phyloP scores from a whole-genome alignment of 345 rosid species.

The Limnanthes douglasii region DNA sequence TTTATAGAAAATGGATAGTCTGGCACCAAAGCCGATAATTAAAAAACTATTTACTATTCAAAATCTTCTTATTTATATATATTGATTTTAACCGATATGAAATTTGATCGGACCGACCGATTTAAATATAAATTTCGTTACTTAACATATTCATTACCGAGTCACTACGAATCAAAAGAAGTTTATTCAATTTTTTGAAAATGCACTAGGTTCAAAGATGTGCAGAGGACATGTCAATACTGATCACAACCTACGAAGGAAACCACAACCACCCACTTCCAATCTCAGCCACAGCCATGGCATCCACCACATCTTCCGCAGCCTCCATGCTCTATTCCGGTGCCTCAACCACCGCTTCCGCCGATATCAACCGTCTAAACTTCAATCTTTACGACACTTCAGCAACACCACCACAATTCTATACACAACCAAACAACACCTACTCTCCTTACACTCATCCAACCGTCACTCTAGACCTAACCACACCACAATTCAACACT shows the following conservation, averaged over 20 bases:
- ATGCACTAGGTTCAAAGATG: conserved; percentile 46
- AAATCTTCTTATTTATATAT: too few relatives aligned
- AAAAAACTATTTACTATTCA: too few relatives aligned
- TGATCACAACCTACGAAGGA: conserved; percentile 45
- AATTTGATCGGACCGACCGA: too few relatives aligned
- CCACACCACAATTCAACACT: conserved; percentile 15
- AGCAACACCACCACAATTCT: conserved; percentile 16
- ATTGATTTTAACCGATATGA: too few relatives aligned
- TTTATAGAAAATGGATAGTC: too few relatives aligned
- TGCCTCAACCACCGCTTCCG: conserved; percentile 15
- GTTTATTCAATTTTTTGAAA: too few relatives aligned
- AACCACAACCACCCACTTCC: conserved; percentile 44
- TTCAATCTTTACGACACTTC: conserved; percentile 21
- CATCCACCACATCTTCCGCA: conserved; percentile 43
- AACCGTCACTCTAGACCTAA: conserved; percentile 52
- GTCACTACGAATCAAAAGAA: too few relatives aligned
- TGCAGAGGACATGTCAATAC: conserved; percentile 30
- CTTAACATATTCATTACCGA: too few relatives aligned
- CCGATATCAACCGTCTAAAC: conserved; percentile 21
- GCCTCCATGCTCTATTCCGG: conserved; percentile 40
- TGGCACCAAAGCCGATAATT: too few relatives aligned
- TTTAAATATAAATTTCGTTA: too few relatives aligned
- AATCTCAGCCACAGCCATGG: conserved; percentile 40
- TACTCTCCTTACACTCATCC: conserved; percentile 18
- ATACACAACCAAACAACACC: conserved; percentile 13